phyloP scores from a whole-genome alignment of 1,139 yeast genomes.

The Diutina siamensis region DNA sequence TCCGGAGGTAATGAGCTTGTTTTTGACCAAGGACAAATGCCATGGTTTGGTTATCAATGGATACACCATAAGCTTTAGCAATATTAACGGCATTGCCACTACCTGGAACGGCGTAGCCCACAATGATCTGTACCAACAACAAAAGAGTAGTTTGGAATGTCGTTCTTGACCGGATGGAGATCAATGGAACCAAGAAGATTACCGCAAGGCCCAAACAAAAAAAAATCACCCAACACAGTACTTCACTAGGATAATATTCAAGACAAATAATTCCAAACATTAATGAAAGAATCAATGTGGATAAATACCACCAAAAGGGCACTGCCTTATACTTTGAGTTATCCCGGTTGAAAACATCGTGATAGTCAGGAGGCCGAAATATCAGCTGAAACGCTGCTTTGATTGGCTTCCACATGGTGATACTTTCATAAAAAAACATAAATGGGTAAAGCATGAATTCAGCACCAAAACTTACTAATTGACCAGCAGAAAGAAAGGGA shows the following conservation, averaged over 20 bases:
- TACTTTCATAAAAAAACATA: slow-evolving; percentile 18
- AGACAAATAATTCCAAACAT: slow-evolving; percentile 30
- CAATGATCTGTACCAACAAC: slow-evolving; percentile 46
- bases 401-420: slow-evolving; percentile 9
- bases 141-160: slow-evolving; percentile 44
- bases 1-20: slow-evolving; percentile 46
- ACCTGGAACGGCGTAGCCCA: slow-evolving; percentile 56
- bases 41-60: slow-evolving; percentile 50
- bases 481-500: slow-evolving; percentile 28
- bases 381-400: slow-evolving; percentile 8
- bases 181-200: slow-evolving; percentile 41
- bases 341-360: slow-evolving; percentile 18
- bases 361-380: slow-evolving; percentile 8
- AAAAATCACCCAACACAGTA: slow-evolving; percentile 50
- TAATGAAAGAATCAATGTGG: slow-evolving; percentile 14
- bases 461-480: slow-evolving; percentile 41
- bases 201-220: slow-evolving; percentile 44
- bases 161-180: slow-evolving; percentile 38
- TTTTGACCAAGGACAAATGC: slow-evolving; percentile 44
- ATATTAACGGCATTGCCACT: slow-evolving; percentile 50
- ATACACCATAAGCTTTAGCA: slow-evolving; percentile 46
- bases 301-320: slow-evolving; percentile 15
- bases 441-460: slow-evolving; percentile 50
- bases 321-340: slow-evolving; percentile 15
- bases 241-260: slow-evolving; percentile 33